Evolutionary conservation across 176 grass and related monocot species (phyloP).

Genomic region (Triticum urartu): DNA sequence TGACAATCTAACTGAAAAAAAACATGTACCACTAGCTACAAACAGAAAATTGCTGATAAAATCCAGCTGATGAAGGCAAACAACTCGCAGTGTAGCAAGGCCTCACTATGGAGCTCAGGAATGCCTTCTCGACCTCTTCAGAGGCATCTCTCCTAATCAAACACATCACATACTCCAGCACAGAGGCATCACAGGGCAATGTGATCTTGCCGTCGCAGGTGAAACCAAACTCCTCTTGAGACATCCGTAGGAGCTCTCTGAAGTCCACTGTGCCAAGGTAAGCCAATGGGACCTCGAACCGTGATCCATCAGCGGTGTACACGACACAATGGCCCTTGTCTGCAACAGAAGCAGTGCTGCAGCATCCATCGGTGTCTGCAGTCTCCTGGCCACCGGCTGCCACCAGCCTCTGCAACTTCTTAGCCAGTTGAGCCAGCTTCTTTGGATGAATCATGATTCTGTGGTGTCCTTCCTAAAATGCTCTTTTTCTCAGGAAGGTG

Average conservation of each 20-base stretch:
- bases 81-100: not conserved
- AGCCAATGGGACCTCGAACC: constrained; percentile 47
- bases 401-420: constrained; percentile 48
- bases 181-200: not conserved
- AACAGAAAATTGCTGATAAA: constrained; percentile 5
- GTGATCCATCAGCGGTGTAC: constrained; percentile 36
- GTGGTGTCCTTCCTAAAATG: not conserved
- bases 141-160: constrained; percentile 4
- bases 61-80: not conserved
- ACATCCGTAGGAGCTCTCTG: constrained; percentile 25
- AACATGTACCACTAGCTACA: not conserved
- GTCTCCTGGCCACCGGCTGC: not conserved
- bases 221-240: constrained; percentile 35
- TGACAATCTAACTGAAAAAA: not conserved
- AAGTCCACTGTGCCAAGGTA: constrained; percentile 41
- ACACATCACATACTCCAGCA: constrained; percentile 17
- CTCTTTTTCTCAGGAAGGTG: not conserved
- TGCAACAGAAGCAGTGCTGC: not conserved
- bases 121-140: constrained; percentile 15
- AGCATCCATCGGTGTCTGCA: not conserved
- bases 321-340: constrained; percentile 50
- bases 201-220: not conserved
- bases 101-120: constrained; percentile 1
- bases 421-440: constrained; percentile 39
- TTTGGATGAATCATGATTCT: constrained; percentile 30